Percentiles rank a stretch among this genome's conserved stretches.
phyloP scores from a whole-genome alignment of 202 grass and related monocot species.

The Zizania palustris region DNA sequence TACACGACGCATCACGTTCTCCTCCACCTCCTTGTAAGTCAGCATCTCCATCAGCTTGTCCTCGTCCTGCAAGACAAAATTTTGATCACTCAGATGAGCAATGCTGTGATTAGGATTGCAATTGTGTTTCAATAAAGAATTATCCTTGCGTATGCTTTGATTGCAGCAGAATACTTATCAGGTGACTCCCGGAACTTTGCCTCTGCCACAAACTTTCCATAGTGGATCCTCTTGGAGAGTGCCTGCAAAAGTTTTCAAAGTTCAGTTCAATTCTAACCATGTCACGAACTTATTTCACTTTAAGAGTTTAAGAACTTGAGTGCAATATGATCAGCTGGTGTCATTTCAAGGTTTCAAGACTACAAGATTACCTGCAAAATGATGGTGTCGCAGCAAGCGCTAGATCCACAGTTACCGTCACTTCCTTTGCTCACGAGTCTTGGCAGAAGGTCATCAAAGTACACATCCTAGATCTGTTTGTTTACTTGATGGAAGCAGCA shows the following conservation, averaged over 20 bases:
- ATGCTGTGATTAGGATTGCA: not conserved
- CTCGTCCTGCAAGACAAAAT: conserved; percentile 37
- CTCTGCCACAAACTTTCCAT: conserved; percentile 67
- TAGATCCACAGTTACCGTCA: conserved; percentile 69
- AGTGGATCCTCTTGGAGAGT: conserved; percentile 72
- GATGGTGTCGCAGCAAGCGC: conserved; percentile 36
- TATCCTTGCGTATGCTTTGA: conserved; percentile 48
- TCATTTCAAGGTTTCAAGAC: not conserved
- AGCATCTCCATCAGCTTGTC: conserved; percentile 52
- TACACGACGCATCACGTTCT: conserved; percentile 40
- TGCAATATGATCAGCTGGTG: not conserved
- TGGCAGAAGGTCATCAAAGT: conserved; percentile 55
- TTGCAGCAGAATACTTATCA: conserved; percentile 48
- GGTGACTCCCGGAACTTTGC: conserved; percentile 55
- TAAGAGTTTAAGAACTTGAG: not conserved
- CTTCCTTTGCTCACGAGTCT: conserved; percentile 51
- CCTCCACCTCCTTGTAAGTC: conserved; percentile 54
- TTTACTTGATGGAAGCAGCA: conserved; percentile 70
- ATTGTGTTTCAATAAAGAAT: not conserved
- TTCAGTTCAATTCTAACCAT: not conserved
- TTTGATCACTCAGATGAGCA: not conserved
- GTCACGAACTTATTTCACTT: not conserved
- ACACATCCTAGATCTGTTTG: conserved; percentile 54
- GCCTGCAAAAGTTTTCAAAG: conserved; percentile 39
- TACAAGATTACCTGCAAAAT: not conserved